These are phyloP conservation scores for Trichoderma guizhouense DNA, from an alignment of 2,329 filamentous ascomycete genomes.

Conservation along the genomic window DNA sequence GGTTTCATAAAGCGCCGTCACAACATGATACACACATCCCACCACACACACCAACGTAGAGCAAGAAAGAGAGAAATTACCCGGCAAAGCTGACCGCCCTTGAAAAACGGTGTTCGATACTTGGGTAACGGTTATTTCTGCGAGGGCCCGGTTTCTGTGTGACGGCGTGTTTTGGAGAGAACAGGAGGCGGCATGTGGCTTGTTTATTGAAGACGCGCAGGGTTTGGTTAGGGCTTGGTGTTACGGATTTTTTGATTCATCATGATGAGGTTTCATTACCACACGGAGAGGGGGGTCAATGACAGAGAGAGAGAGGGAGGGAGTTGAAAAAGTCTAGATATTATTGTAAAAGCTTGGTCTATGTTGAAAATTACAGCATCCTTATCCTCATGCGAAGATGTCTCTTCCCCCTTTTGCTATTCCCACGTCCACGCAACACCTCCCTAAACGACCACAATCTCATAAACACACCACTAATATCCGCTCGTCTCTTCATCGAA, in stretches of 20 bases:
- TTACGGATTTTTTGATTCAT: neutral
- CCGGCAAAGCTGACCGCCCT: neutral
- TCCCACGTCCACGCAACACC: neutral
- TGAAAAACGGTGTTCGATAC: neutral
- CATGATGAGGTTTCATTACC: neutral
- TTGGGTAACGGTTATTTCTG: neutral
- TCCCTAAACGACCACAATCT: neutral
- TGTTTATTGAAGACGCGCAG: neutral
- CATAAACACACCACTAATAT: neutral
- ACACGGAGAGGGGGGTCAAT: neutral
- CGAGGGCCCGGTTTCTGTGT: slow-evolving; percentile 12
- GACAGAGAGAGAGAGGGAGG: too few relatives aligned
- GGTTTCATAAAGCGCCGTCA: neutral
- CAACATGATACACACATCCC: neutral
- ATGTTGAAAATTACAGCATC: neutral
- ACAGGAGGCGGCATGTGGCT: slow-evolving; percentile 1
- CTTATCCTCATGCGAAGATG: neutral
- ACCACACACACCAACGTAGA: neutral
- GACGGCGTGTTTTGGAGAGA: neutral
- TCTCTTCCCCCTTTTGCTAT: neutral
- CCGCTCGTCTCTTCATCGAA: neutral
- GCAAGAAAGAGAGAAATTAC: neutral
- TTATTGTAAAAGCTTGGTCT: neutral
- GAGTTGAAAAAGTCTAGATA: neutral
- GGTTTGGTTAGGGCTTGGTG: neutral